phyloP scores from a whole-genome alignment of 2,329 filamentous ascomycete genomes.

The Colletotrichum salicis region DNA sequence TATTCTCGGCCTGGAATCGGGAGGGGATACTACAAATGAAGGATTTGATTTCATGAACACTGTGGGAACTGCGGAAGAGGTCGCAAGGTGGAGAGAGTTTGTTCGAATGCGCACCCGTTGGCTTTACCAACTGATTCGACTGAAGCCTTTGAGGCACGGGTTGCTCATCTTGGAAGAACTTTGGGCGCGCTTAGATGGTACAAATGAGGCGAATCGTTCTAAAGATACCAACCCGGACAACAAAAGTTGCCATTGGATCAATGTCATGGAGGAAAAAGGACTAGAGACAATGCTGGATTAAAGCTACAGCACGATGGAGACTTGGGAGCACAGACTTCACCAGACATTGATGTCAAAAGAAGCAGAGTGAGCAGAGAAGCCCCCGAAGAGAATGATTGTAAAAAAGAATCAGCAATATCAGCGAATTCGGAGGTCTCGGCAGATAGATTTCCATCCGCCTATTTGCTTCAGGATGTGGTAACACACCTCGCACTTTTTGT shows the following conservation, averaged over 20 bases:
- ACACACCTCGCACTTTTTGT: no score
- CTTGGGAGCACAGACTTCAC: not conserved
- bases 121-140: not conserved
- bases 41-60: not conserved
- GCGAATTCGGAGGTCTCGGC: no score
- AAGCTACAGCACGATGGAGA: not conserved
- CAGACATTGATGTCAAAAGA: not conserved
- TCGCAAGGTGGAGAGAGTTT: not conserved
- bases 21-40: not conserved
- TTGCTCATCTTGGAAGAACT: not conserved
- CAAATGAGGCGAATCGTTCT: not conserved
- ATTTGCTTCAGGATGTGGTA: no score
- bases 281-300: not conserved
- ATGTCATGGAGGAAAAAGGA: not conserved
- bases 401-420: no score
- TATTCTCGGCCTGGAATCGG: not conserved
- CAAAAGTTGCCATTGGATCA: not conserved
- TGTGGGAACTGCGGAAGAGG: not conserved
- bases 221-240: not conserved
- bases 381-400: accelerated
- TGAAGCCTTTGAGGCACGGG: not conserved
- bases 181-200: not conserved
- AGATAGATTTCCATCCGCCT: no score
- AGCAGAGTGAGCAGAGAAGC: no score
- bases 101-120: not conserved